These are phyloP conservation scores for Pythium scleroteichum DNA, from an alignment of 352 stramenopile genomes.

Conservation along the genomic window DNA sequence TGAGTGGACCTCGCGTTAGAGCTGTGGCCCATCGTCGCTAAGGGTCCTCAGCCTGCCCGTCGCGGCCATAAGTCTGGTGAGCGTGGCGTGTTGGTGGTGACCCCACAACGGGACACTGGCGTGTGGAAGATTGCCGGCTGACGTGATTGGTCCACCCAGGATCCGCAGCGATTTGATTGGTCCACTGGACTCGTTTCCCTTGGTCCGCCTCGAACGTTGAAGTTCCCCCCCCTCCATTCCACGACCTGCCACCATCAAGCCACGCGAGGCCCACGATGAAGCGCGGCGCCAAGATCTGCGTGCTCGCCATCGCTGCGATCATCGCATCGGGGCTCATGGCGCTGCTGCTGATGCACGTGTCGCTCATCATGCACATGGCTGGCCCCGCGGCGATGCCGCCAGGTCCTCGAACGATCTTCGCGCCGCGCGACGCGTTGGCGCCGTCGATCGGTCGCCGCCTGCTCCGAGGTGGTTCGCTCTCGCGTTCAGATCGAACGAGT, in stretches of 20 bases:
- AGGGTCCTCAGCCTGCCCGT: no score
- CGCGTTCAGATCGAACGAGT: not conserved
- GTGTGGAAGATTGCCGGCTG: no score
- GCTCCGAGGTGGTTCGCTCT: not conserved
- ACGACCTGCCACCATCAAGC: not conserved
- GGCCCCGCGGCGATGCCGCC: not conserved
- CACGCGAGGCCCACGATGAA: conserved; percentile 5
- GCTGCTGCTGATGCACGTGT: conserved; percentile 6
- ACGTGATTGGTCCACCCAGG: not conserved
- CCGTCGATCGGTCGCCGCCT: no score
- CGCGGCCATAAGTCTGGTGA: no score
- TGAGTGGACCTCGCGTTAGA: no score
- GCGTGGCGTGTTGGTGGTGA: no score
- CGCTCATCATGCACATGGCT: not conserved
- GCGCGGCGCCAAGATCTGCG: conserved; percentile 15
- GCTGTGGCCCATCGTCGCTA: no score
- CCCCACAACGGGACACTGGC: no score
- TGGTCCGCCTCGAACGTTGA: not conserved
- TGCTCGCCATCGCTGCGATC: not conserved
- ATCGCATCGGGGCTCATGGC: conserved; percentile 1
- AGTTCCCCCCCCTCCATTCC: not conserved
- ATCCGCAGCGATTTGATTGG: conserved; percentile 3
- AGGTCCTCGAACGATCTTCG: not conserved
- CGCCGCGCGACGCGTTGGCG: not conserved
- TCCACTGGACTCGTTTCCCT: conserved; percentile 4